Evolutionary conservation across 768 basidiomycete genomes (phyloP).

Genomic region (Amanita subjunquillea): DNA sequence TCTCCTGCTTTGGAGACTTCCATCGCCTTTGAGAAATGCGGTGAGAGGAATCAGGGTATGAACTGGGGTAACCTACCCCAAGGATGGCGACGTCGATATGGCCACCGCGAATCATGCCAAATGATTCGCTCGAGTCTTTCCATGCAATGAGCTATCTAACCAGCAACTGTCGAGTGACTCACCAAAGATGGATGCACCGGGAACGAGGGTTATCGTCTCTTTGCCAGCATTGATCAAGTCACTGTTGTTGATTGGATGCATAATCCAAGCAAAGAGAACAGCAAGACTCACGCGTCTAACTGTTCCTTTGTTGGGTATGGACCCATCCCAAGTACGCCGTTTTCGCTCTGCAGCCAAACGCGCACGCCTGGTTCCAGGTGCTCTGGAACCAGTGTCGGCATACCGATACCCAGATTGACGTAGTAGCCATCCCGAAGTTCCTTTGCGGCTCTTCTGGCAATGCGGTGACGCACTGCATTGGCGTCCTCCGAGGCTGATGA

Average conservation of each 20-base stretch:
- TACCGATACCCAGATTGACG: conserved; percentile 85
- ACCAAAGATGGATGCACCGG: conserved; percentile 90
- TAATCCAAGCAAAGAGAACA: not conserved
- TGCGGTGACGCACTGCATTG: conserved; percentile 55
- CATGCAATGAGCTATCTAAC: conserved; percentile 5
- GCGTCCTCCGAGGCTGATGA: conserved; percentile 24
- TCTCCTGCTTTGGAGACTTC: conserved; percentile 90
- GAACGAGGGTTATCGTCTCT: conserved; percentile 86
- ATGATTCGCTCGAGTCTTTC: conserved; percentile 83
- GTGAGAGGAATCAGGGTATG: conserved; percentile 3
- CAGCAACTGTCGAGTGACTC: conserved; percentile 11
- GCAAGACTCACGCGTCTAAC: conserved; percentile 58
- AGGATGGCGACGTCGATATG: conserved; percentile 92
- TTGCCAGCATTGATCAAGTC: conserved; percentile 95
- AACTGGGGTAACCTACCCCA: conserved; percentile 44
- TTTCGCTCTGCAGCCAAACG: conserved; percentile 91
- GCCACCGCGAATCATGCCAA: conserved; percentile 96
- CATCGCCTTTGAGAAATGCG: conserved; percentile 54
- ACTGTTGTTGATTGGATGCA: conserved; percentile 24
- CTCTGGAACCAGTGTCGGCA: conserved; percentile 84
- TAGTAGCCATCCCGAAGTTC: conserved; percentile 84
- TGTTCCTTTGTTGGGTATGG: conserved; percentile 80
- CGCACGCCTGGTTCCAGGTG: conserved; percentile 60
- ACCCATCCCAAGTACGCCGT: conserved; percentile 82
- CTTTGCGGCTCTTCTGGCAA: conserved; percentile 80